A percentile compares a stretch with the other conserved stretches of the same genome.
Evolutionary conservation across 108 stramenopile genomes (phyloP).

Genomic region (Chaetoceros muelleri): DNA sequence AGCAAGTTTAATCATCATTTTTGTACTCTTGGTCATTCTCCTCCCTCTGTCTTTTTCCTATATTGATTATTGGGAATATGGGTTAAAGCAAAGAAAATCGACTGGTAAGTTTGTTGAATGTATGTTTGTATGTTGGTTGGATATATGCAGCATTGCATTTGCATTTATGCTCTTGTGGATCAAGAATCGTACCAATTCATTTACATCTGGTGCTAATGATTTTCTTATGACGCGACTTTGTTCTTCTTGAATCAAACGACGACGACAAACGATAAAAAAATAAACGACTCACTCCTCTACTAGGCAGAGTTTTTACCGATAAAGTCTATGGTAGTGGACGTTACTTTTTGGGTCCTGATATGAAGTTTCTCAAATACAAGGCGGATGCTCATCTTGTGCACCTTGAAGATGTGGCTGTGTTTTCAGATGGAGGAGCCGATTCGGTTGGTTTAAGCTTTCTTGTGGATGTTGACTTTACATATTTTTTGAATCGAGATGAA

Average conservation of each 20-base stretch:
- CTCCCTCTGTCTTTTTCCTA: conserved; percentile 27
- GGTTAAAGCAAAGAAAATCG: conserved; percentile 23
- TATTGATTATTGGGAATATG: conserved; percentile 45
- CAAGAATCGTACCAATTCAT: too few species aligned
- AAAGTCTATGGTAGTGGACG: conserved; percentile 27
- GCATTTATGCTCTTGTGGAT: too few species aligned
- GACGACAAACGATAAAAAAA: too few species aligned
- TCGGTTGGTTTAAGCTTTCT: conserved; percentile 33
- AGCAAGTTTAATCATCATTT: conserved; percentile 6
- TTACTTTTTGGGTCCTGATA: conserved; percentile 20
- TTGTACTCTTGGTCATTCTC: conserved; percentile 30
- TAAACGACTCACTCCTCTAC: background rate
- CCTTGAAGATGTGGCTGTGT: conserved; percentile 21
- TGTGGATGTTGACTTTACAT: conserved; percentile 32
- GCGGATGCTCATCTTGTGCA: conserved; percentile 31
- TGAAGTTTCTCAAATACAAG: conserved; percentile 35
- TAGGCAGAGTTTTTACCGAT: conserved; percentile 17
- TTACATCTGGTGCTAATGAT: too few species aligned
- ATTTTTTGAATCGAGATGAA: conserved; percentile 30
- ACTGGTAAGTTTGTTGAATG: too few species aligned
- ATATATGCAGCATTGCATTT: too few species aligned
- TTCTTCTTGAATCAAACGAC: too few species aligned
- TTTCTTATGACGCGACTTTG: too few species aligned
- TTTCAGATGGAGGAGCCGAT: conserved; percentile 18
- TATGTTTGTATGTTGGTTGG: too few species aligned